Base-by-base conservation (phyloP, 768 basidiomycete genomes). In the Gymnopilus dilepis region DNA sequence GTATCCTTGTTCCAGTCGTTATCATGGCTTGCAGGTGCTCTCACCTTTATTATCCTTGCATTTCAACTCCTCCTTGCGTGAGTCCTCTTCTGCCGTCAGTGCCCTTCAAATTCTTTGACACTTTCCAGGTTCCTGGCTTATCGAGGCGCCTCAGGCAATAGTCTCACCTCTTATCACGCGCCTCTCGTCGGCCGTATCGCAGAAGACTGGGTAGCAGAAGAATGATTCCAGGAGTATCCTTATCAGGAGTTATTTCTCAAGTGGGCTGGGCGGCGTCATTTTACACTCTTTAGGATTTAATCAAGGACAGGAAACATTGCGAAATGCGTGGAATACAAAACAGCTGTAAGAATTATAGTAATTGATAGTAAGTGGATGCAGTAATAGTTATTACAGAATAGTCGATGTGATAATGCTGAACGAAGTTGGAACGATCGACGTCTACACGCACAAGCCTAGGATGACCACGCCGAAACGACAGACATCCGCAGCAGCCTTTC, bases 161-260 rank as follows among this genome's bases (percentile, higher is more conserved):
- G 78, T 19, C 74, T 89, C n/a, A 69, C 81, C 24, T 80, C 84
- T 54, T 91, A 79, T 70, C 83, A 84, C 65, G 70, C 90, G 47
- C 91, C 91, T 12, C 74, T 77, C 56, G 80, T 91, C 15, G 91
- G 91, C 3, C 75, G 78, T 22, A 70, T 90, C 12, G 91, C 90
- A 13, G 88, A 89, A 63, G 75, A 78, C 59, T 92, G 90, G 88
- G 78, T 92, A 11, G 56, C 52, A 21, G 56, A 61, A 11, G 65
- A 66, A 42, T 66, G 52, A 45, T n/a, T 28, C 17, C n/a, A 8
- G 9, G 26, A 21, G 19, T 51, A 38, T 40, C 19, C 8, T 8
- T 37, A 9, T 37, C 34, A 9, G 34, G 34, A 37, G 9, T 37
- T 37, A 15, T 37, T 37, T 37, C 34, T 37, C 34, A 37, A 3